These are phyloP conservation scores for Seiridium cupressi DNA, from an alignment of 2,329 filamentous ascomycete species.

Conservation along the genomic window DNA sequence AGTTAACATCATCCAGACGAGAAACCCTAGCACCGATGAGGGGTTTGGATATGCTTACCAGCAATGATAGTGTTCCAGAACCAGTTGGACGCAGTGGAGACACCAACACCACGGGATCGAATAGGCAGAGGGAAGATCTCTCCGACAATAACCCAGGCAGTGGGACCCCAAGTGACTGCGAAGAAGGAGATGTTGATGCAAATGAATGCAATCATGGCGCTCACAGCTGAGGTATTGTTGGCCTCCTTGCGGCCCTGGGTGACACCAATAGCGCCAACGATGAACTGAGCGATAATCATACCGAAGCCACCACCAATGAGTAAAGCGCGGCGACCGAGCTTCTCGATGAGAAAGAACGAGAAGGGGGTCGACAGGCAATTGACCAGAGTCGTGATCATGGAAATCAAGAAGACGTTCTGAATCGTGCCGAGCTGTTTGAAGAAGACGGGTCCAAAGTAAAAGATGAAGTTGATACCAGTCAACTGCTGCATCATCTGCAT, in stretches of 20 bases:
- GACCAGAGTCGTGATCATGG: conserved; percentile 81
- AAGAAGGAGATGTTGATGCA: conserved; percentile 94
- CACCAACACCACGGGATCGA: conserved; percentile 80
- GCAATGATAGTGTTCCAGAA: conserved; percentile 75
- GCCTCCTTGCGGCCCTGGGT: conserved; percentile 37
- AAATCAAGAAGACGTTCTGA: conserved; percentile 76
- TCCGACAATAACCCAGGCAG: conserved; percentile 78
- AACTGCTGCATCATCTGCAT: conserved; percentile 61
- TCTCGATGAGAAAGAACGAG: conserved; percentile 85
- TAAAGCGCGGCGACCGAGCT: conserved; percentile 74
- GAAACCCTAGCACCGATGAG: neutral
- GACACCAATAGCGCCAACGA: conserved; percentile 72
- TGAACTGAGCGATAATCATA: conserved; percentile 85
- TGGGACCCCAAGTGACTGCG: conserved; percentile 66
- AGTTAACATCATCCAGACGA: neutral
- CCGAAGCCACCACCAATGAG: conserved; percentile 76
- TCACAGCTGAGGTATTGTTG: conserved; percentile 56
- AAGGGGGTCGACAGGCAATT: conserved; percentile 83
- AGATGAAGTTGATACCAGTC: conserved; percentile 82
- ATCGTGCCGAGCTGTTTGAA: conserved; percentile 77
- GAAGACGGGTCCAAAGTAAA: conserved; percentile 84
- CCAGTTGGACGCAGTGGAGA: conserved; percentile 90
- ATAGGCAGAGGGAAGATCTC: conserved; percentile 90
- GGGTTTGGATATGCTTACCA: conserved; percentile 29
- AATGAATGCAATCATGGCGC: conserved; percentile 82